Base-by-base conservation (phyloP, 306 rosid species). In the Vigna unguiculata region DNA sequence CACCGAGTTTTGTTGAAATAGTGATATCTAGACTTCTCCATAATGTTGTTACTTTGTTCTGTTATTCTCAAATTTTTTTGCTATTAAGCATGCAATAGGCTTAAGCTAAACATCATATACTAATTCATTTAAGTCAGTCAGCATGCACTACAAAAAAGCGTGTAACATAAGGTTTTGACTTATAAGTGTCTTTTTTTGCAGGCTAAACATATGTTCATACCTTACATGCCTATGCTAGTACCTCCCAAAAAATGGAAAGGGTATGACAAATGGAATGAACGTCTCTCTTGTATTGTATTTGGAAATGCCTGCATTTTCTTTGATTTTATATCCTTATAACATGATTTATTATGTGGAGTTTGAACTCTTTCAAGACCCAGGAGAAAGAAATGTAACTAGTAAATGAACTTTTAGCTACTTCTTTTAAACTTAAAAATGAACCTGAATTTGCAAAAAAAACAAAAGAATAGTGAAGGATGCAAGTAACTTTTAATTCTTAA, bases 221-320 rank as follows among this genome's bases (percentile, higher is more conserved):
- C 93, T 69, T 92, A 88, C 83, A 83, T 92, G 85, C 97, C 97
- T 45, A 92, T 92, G 97, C 76, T 92, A 80, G 82, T 92, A 77
- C 97, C 96, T 83, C 97, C 97, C 8, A 92, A 83, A 83, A 88
- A 79, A 80, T 92, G 97, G 97, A 92, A 83, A 85, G 92, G 96
- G 97, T 90, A 90, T 49, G 92, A 47, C 65, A 62, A 32, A 76
- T 78, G 62, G 53, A 43, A 65, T 64, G 58, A 2, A 2, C 41
- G 32, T 59, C 34, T 48, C 75, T n/a, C 80, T 84, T 32, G 45
- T 80, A 53, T 66, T 81, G 60, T 30, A 34, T 51, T 45, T 64
- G 71, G 45, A 66, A 73, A 32, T 47, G 48, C 25, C 38, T 75
- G 41, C 43, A 38, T 47, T 77, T 80, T 71, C 68, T 40, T 10